Evolutionary conservation across 1,284 basidiomycete genomes (phyloP), one percentile per base, ranked within the genome.

Genomic region (Sanghuangporus weigelae): DNA sequence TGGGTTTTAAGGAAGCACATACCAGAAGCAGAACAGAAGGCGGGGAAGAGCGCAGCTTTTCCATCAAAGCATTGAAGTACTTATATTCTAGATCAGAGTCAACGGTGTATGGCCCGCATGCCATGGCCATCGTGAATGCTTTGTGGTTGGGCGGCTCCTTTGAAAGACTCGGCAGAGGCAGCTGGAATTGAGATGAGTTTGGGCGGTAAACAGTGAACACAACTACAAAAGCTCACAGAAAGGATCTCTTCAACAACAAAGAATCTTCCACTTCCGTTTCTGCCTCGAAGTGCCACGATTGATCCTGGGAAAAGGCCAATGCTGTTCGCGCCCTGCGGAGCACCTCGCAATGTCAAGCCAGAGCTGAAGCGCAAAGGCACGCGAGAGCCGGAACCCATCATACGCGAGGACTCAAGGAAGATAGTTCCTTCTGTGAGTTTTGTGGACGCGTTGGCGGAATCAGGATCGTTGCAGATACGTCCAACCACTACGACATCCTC

Each of bases 251-350:
- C 85, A 0, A 90, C 95, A 14, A 87, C 81, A 72, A 98, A 99
- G 73, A 85, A 87, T 2, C 86, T 88, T 4, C 93, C 95, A 1
- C 94, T 93, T 1, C 95, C 95, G 73, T 98, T 98, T 70, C 85
- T 84, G 0, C 97, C 97, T 68, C 86, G 90, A n/a, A 98, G 73
- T 2, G 90, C 93, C 0, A 92, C 89, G 54, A 99, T 87, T 46
- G 89, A 88, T 1, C 97, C 97, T 0, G 95, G 94, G 72, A 96
- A 99, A 38, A 99, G 73, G 0, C 91, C 88, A 21, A 90, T 77
- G 0, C 86, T 85, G n/a, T 84, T 84, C 23, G 84, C 78, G 4
- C 87, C 89, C 61, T 80, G 78, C 5, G 83, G 76, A 0, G 83
- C 84, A 21, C 88, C 87, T 54, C 87, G 82, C 3, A 96, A 79